These are phyloP conservation scores for Butyriboletus loyo DNA, from an alignment of 768 basidiomycete species.

Conservation along the genomic window DNA sequence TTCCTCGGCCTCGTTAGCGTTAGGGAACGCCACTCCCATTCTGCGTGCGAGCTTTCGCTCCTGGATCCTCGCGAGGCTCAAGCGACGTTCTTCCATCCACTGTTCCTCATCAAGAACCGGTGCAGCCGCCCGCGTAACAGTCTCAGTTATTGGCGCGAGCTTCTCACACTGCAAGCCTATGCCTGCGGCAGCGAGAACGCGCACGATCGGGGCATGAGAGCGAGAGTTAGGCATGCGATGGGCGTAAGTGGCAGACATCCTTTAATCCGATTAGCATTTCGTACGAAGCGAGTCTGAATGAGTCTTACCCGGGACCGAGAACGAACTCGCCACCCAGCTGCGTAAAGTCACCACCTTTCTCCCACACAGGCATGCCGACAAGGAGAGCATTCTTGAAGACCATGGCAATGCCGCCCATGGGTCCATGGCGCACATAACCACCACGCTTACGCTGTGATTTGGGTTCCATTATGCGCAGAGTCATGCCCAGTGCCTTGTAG, in stretches of 20 bases:
- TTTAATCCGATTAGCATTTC: constrained; percentile 22
- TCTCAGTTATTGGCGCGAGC: constrained; percentile 3
- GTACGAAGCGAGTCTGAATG: constrained; percentile 23
- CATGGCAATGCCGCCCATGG: constrained; percentile 67
- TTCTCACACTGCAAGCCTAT: constrained; percentile 30
- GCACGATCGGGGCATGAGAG: constrained; percentile 69
- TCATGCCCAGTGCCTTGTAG: constrained; percentile 78
- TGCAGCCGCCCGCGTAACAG: not conserved
- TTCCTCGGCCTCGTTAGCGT: constrained; percentile 7
- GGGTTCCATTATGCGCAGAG: constrained; percentile 41
- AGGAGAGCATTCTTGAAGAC: constrained; percentile 68
- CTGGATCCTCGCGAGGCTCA: constrained; percentile 30
- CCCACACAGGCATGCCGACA: constrained; percentile 79
- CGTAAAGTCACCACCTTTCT: constrained; percentile 68
- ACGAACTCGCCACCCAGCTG: constrained; percentile 93
- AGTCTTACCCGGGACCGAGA: constrained; percentile 57
- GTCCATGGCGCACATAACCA: constrained; percentile 65
- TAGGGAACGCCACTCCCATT: constrained; percentile 26
- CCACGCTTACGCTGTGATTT: constrained; percentile 45
- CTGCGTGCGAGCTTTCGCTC: constrained; percentile 34
- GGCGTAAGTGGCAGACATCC: constrained; percentile 66
- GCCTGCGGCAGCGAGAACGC: constrained; percentile 65
- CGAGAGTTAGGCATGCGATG: constrained; percentile 82
- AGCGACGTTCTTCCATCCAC: constrained; percentile 36
- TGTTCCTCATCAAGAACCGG: constrained; percentile 28